A percentile compares a stretch with the other conserved stretches of the same genome.
Evolutionary conservation across 768 basidiomycete genomes (phyloP).

Genomic region (Aureoboletus auriporus): DNA sequence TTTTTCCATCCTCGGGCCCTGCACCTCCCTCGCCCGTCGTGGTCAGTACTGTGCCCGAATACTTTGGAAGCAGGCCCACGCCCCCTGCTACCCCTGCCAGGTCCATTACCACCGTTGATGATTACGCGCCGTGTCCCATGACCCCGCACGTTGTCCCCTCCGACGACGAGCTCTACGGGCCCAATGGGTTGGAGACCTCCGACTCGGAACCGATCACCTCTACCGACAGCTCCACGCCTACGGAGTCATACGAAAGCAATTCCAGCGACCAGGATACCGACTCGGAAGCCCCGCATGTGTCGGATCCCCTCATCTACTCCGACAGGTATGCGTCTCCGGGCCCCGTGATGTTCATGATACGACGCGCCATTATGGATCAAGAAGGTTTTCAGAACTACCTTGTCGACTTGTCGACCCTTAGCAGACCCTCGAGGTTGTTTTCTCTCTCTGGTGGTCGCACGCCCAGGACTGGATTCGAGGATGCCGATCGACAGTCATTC

Average conservation of each 20-base stretch:
- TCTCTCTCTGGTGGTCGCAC: not conserved
- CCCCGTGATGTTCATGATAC: slow-evolving; percentile 11
- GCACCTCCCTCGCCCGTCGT: slow-evolving; percentile 10
- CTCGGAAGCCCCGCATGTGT: not conserved
- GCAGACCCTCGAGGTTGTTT: slow-evolving; percentile 2
- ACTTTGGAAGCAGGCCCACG: slow-evolving; percentile 1
- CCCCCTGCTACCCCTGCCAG: slow-evolving; percentile 6
- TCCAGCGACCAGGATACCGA: not conserved
- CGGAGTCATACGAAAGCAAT: no score
- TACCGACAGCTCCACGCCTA: no score
- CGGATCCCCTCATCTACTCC: slow-evolving; percentile 1
- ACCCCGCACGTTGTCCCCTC: slow-evolving; percentile 5
- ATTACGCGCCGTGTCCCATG: slow-evolving; percentile 12
- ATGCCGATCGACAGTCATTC: slow-evolving; percentile 1
- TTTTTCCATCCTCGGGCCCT: not conserved
- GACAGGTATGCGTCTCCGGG: slow-evolving; percentile 9
- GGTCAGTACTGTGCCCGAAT: not conserved
- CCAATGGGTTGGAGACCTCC: not conserved
- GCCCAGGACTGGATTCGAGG: slow-evolving; percentile 4
- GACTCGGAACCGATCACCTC: not conserved
- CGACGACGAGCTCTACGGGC: no score
- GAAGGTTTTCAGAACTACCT: not conserved
- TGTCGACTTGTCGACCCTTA: not conserved
- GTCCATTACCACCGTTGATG: not conserved
- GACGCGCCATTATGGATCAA: slow-evolving; percentile 5